A percentile compares a stretch with the other conserved stretches of the same genome.
Conservation (phyloP, 2,329 filamentous ascomycete genomes). For the Pseudogymnoascus sp. region DNA sequence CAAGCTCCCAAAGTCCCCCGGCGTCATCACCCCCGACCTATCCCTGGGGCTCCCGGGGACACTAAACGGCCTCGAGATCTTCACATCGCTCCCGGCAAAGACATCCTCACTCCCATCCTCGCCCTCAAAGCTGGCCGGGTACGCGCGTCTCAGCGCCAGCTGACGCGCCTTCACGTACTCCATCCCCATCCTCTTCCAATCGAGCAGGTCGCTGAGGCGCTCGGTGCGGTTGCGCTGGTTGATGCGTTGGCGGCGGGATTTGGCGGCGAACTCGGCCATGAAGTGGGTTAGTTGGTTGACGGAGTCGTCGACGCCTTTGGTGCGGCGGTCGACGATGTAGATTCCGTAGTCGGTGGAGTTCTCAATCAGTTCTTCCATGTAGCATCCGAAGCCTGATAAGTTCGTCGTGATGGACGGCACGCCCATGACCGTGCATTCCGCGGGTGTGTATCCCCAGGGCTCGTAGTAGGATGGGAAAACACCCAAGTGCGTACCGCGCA, state of each 20-base stretch:
- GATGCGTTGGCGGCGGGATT: conserved; percentile 93
- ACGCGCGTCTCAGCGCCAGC: conserved; percentile 82
- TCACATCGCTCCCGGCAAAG: conserved; percentile 86
- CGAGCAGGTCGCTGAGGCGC: conserved; percentile 84
- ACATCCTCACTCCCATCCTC: conserved; percentile 79
- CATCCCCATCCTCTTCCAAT: conserved; percentile 99
- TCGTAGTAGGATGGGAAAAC: conserved; percentile 98
- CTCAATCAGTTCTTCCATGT: conserved; percentile 99
- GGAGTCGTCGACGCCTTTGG: conserved; percentile 93
- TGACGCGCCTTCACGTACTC: conserved; percentile 98
- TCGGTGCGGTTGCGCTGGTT: conserved; percentile 98
- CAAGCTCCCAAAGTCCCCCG: conserved; percentile 91
- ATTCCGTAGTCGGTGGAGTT: conserved; percentile 98
- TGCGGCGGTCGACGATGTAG: conserved; percentile 93
- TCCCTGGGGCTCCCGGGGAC: conserved; percentile 90
- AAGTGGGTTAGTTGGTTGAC: conserved; percentile 87
- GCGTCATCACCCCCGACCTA: conserved; percentile 95
- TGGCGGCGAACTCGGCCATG: conserved; percentile 91
- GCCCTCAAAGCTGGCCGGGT: conserved; percentile 72
- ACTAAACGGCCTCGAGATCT: conserved; percentile 89
- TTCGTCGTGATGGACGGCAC: conserved; percentile 98
- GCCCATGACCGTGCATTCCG: conserved; percentile 98
- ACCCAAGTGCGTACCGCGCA: conserved; percentile 90
- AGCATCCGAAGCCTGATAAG: conserved; percentile 93
- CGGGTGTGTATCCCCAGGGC: conserved; percentile 97